A percentile compares a stretch with the other conserved stretches of the same genome.
phyloP scores from a whole-genome alignment of 257 asterid genomes.

The Solanum chiquidenum region DNA sequence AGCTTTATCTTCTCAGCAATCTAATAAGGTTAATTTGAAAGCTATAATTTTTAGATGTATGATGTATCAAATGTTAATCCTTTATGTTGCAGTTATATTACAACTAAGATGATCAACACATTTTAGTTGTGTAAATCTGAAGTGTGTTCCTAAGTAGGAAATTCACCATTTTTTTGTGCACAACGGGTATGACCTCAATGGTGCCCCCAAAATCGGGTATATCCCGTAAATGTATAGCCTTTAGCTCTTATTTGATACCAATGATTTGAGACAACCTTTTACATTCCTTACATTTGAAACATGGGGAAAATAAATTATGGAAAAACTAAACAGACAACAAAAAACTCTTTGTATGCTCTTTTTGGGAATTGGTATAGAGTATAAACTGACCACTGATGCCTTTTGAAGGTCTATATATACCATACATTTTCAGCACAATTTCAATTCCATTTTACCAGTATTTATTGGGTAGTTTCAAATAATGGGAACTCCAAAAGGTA shows the following conservation, averaged over 20 bases:
- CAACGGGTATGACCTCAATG: not conserved
- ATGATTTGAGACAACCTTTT: not conserved
- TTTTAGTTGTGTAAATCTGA: too few relatives aligned
- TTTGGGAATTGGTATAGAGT: not conserved
- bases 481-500: conserved; percentile 71
- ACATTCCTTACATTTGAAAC: not conserved
- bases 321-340: not conserved
- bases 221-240: not conserved
- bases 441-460: not conserved
- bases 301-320: not conserved
- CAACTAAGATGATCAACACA: not conserved
- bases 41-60: not conserved
- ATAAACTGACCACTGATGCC: not conserved
- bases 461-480: not conserved
- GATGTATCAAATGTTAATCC: not conserved
- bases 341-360: not conserved
- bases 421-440: not conserved
- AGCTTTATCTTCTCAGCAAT: not conserved
- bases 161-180: not conserved
- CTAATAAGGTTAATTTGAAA: not conserved
- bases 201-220: not conserved
- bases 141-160: not conserved
- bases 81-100: too few relatives aligned
- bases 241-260: not conserved
- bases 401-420: not conserved